Base-by-base conservation (phyloP, 176 grass and related monocot species). In the Cocos nucifera region DNA sequence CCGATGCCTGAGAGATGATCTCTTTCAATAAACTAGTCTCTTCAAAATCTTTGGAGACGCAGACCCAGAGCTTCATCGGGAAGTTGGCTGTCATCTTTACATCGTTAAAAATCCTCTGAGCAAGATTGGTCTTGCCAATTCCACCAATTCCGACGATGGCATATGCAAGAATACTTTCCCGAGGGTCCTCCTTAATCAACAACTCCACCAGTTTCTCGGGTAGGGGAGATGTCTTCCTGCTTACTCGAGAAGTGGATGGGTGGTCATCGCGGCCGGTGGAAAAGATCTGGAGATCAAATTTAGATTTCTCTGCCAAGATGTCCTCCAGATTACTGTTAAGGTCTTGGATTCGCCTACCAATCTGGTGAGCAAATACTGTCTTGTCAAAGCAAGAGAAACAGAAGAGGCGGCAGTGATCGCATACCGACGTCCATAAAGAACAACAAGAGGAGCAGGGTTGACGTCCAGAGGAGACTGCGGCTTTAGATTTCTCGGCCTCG, bases 51-150 rank as follows among this genome's bases (percentile, higher is more conserved):
- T 63, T 51, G 2, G 63, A 74, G 6, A 73, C 19, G 20, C 69
- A 73, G 53, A 79, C 49, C 77, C 77, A 79, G 24, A 56, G 55
- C 52, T 32, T 66, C 48, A 65, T n/a, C 15, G 23, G 18, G 62
- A 79, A 79, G 1, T 61, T 49, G 55, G 72, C 63, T 59, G 56
- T 55, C 6, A 74, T 56, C 54, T 19, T 56, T 54, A 2, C 35
- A 3, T 44, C 6, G 1, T 44, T 44, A 44, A 12, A 73, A 21
- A 80, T 65, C 51, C 32, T 80, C 54, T 62, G 61, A 18, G 57
- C 75, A 22, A 75, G 65, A 12, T 9, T 44, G 35, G 35, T 44
- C 35, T 44, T 44, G 35, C 35, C 35, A 3, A 44, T 44, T 44
- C 35, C 35, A 1, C 35, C 35, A 14, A 1, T 44, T 12, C 35